phyloP scores from a whole-genome alignment of 2,329 filamentous ascomycete genomes.

The Aspergillus sclerotialis region DNA sequence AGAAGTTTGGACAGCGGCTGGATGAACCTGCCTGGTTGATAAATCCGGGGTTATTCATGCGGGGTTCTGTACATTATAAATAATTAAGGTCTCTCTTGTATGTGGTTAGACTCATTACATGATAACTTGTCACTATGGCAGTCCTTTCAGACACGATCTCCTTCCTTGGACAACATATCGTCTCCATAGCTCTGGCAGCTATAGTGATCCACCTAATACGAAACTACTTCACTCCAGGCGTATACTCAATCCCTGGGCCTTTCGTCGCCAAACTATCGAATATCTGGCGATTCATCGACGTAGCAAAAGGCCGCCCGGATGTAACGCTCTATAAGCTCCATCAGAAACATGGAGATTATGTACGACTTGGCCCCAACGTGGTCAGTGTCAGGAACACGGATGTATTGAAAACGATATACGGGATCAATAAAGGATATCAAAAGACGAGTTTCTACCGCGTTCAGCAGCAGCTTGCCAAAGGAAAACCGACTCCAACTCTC shows the following conservation, averaged over 20 bases:
- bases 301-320: constrained; percentile 10
- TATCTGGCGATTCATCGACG: constrained; percentile 11
- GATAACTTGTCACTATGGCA: constrained; percentile 3
- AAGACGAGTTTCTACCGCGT: constrained; percentile 15
- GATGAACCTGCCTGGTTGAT: too few species aligned
- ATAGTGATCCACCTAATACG: constrained; percentile 5
- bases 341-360: constrained; percentile 1
- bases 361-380: constrained; percentile 9
- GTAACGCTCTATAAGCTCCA: constrained; percentile 6
- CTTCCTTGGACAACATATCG: constrained; percentile 2
- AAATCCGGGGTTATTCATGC: too few species aligned
- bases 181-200: constrained; percentile 2
- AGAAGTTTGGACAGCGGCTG: too few species aligned
- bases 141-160: constrained; percentile 6
- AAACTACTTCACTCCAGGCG: constrained; percentile 10
- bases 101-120: too few species aligned
- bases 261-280: constrained; percentile 10
- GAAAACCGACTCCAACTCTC: constrained; percentile 12
- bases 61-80: too few species aligned
- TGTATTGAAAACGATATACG: constrained; percentile 13
- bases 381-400: constrained; percentile 15
- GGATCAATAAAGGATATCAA: constrained; percentile 12
- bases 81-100: too few species aligned
- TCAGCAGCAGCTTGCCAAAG: constrained; percentile 14
- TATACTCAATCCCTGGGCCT: constrained; percentile 7